These are phyloP conservation scores for Psilocybe cyanescens DNA, from an alignment of 768 basidiomycete species.

Conservation along the genomic window DNA sequence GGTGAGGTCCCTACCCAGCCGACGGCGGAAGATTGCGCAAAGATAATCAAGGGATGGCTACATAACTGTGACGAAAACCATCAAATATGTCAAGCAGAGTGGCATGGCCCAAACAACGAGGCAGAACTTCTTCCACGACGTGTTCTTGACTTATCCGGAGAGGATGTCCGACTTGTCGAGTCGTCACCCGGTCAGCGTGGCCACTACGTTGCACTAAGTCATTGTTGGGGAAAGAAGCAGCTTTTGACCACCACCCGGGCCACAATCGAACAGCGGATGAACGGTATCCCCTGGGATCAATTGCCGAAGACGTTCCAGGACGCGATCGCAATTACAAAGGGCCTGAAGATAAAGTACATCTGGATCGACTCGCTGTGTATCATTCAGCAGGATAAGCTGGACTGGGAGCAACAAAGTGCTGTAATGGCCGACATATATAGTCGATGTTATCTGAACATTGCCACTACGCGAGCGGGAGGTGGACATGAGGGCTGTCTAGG, in stretches of 20 bases:
- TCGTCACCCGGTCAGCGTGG: constrained; percentile 14
- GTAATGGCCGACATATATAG: constrained; percentile 21
- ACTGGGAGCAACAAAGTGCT: constrained; percentile 21
- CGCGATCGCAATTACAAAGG: constrained; percentile 12
- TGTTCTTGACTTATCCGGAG: constrained; percentile 14
- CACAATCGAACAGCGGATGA: constrained; percentile 12
- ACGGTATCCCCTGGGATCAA: constrained; percentile 10
- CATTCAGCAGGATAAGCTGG: constrained; percentile 18
- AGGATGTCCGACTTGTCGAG: constrained; percentile 14
- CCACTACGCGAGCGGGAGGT: constrained; percentile 17
- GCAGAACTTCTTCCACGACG: constrained; percentile 15
- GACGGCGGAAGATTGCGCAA: constrained; percentile 11
- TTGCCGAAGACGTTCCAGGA: constrained; percentile 19
- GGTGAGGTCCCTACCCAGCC: constrained; percentile 16
- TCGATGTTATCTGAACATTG: constrained; percentile 18
- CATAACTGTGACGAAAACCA: constrained; percentile 15
- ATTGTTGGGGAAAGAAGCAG: constrained; percentile 20
- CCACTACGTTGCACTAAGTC: constrained; percentile 19
- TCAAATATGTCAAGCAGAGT: constrained; percentile 4
- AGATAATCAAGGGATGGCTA: constrained; percentile 11
- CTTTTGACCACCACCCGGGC: constrained; percentile 15
- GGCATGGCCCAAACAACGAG: not conserved
- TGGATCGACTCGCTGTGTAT: constrained; percentile 22
- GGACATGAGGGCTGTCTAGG: constrained; percentile 15
- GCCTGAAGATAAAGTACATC: constrained; percentile 14